Evolutionary conservation across 331 rosid genomes (phyloP), one percentile per base, ranked within the genome.

Genomic region (Rosa hybrid): DNA sequence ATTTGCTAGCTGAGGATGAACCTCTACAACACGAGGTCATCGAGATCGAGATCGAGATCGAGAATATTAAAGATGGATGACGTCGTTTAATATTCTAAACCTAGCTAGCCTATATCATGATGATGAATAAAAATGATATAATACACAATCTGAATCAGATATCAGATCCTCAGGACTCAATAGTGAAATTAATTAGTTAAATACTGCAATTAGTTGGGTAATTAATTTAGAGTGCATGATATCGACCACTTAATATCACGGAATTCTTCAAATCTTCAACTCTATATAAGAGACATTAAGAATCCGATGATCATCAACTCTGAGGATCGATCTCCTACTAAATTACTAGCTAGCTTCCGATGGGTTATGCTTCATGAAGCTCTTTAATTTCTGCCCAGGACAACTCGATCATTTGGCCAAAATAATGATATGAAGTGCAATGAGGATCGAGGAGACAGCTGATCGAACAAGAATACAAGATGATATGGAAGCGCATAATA

Each of bases 221-320:
- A 39, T 13, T 65, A 65, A 30, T 65, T 3, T 25, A 18, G 25
- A 20, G 48, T 17, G 71, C 48, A 13, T 8, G 44, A 63, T 34
- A 45, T 45, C 34, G 7, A 54, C 68, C 45, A 65, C 71, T 65
- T 30, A 1, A 30, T 30, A 23, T 64, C 8, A 6, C 1, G 20
- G 16, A 20, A 64, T 34, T 64, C 70, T 64, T 64, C 70, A n/a
- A 12, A 64, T 64, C n/a, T 27, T 64, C 70, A 27, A 62, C 68
- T 25, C 68, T 21, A 27, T 23, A 12, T 25, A 25, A 21, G 65
- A 59, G 14, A 21, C 10, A 53, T 17, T 53, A 53, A 53, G 5
- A 53, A 53, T 16, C 8, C 4, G 59, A 14, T 50, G 1, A 13
- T 53, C 60, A 18, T 54, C 60, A 5, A 18, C 60, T 18, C 49